A percentile compares a stretch with the other conserved stretches of the same genome.
Conservation (phyloP, 2,329 filamentous ascomycete species). For the Diaporthe ilicicola region DNA sequence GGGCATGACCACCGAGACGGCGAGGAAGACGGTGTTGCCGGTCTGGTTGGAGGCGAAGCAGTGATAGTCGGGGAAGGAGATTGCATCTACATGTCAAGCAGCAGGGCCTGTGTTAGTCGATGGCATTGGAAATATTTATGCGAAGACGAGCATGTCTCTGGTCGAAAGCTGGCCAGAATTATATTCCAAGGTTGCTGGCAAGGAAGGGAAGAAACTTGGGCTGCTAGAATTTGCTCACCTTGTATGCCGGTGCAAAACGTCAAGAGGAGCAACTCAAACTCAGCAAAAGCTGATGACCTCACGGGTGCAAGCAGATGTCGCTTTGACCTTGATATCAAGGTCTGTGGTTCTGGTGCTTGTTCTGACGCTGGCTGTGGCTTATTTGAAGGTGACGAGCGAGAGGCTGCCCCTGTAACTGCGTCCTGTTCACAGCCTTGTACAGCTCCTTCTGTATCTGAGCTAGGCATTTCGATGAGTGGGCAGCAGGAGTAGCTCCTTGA, state of each 20-base stretch:
- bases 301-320: constrained; percentile 44
- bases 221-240: constrained; percentile 42
- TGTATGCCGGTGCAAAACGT: constrained; percentile 62
- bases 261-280: constrained; percentile 55
- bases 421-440: constrained; percentile 5
- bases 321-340: constrained; percentile 36
- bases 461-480: background rate
- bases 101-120: background rate
- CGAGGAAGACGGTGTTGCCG: constrained; percentile 69
- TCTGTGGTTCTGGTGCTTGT: background rate
- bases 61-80: constrained; percentile 67
- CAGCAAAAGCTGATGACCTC: constrained; percentile 50
- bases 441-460: background rate
- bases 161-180: too few species aligned
- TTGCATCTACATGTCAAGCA: constrained; percentile 54
- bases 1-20: constrained; percentile 59
- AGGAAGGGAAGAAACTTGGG: background rate
- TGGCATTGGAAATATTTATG: background rate
- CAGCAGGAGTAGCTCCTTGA: background rate
- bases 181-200: background rate
- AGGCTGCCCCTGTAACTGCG: background rate
- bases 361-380: background rate
- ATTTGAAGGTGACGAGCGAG: background rate
- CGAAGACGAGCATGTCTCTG: background rate
- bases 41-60: constrained; percentile 73